Evolutionary conservation across 345 rosid species (phyloP), one percentile per base, ranked within the genome.

Genomic region (Reutealis trisperma): DNA sequence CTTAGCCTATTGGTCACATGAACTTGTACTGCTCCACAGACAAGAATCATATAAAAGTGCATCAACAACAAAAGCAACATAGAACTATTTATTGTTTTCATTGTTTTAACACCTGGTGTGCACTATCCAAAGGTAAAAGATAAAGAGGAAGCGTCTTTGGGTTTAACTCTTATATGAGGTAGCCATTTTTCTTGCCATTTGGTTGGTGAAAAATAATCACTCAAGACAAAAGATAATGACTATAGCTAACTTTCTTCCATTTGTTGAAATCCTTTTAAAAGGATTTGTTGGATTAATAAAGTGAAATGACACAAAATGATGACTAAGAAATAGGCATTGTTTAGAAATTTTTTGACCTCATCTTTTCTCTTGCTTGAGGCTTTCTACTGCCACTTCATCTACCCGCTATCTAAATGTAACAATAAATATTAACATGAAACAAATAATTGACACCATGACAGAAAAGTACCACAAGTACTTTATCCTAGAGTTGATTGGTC

Each of bases 261-360:
- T 18, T 54, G 22, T 54, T 54, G 58, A 54, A 54, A 54, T 18
- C 18, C 15, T 54, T 54, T 19, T 16, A 16, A 18, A 54, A 19
- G 14, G 21, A 47, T 96, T 3, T 37, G 41, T 37, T 37, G 41
- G 41, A 37, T 37, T 37, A 37, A 37, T 37, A 37, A 37, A 37
- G 41, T 37, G 41, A 37, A 37, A 37, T 37, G 41, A 37, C 41
- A 4, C 41, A 37, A 37, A 5, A 5, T 37, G 41, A 37, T 37
- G 41, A 37, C 41, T 37, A 37, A 37, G 41, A 37, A 5, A 37
- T 37, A 37, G 41, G 41, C 41, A 37, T 37, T 37, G 41, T 37
- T 37, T 37, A 37, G 5, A 37, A 37, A 37, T 5, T 4, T 37
- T 37, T 37, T 37, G 41, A 37, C 5, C 41, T 37, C 6, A 37